Evolutionary conservation across 2,329 filamentous ascomycete species (phyloP).

Genomic region (Colletotrichum somersetense): DNA sequence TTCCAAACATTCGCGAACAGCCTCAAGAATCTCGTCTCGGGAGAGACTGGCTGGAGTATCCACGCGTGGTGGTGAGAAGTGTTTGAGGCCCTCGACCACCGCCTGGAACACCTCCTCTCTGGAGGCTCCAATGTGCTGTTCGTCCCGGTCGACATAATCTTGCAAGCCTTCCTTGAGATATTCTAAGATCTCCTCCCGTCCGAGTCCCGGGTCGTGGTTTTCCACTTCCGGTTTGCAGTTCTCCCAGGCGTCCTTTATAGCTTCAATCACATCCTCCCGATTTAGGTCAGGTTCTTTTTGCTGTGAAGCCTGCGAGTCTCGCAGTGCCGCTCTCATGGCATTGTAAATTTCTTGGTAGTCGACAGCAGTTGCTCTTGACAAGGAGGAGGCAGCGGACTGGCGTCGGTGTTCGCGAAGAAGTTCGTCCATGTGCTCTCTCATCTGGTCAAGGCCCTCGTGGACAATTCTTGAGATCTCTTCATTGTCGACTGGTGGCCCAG

Average conservation of each 20-base stretch:
- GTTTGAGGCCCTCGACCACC: constrained; percentile 86
- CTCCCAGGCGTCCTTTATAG: constrained; percentile 92
- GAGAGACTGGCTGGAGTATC: constrained; percentile 78
- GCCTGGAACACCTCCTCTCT: constrained; percentile 88
- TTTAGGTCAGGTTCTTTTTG: constrained; percentile 66
- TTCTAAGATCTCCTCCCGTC: constrained; percentile 88
- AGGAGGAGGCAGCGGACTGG: constrained; percentile 73
- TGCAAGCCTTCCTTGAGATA: constrained; percentile 89
- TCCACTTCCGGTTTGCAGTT: constrained; percentile 95
- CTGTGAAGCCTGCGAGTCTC: constrained; percentile 68
- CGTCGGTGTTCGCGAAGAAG: constrained; percentile 82
- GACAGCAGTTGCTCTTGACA: constrained; percentile 70
- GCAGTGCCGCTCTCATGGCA: constrained; percentile 81
- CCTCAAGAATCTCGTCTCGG: constrained; percentile 84
- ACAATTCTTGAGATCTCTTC: constrained; percentile 83
- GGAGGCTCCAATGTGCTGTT: constrained; percentile 71
- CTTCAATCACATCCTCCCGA: constrained; percentile 86
- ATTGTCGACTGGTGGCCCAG: constrained; percentile 64
- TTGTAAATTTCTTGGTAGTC: constrained; percentile 90
- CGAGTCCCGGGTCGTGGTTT: constrained; percentile 88
- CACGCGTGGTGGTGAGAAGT: constrained; percentile 81
- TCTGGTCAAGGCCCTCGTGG: constrained; percentile 81
- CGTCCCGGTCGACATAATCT: constrained; percentile 73
- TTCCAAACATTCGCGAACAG: constrained; percentile 87
- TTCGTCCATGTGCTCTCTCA: constrained; percentile 86